phyloP scores from a whole-genome alignment of 1,284 basidiomycete species.

The Pascua guehoae region DNA sequence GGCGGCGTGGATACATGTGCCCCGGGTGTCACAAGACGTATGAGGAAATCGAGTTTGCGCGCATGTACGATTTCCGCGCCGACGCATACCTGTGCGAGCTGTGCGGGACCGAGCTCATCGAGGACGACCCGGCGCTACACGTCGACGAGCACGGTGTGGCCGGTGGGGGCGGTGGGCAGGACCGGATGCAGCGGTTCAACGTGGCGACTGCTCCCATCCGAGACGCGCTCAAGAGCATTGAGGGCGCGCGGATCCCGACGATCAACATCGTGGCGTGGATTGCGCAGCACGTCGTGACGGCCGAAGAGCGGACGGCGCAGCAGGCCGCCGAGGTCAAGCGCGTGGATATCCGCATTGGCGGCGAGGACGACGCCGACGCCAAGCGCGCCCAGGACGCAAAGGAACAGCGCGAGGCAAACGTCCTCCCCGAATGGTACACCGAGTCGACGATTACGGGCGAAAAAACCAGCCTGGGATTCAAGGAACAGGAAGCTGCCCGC shows the following conservation, averaged over 20 bases:
- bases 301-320: slow-evolving; percentile 64
- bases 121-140: slow-evolving; percentile 64
- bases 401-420: slow-evolving; percentile 82
- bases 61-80: slow-evolving; percentile 57
- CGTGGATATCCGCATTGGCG: slow-evolving; percentile 71
- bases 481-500: slow-evolving; percentile 12
- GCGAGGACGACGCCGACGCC: slow-evolving; percentile 78
- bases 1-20: slow-evolving; percentile 94
- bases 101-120: slow-evolving; percentile 73
- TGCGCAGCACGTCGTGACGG: slow-evolving; percentile 38
- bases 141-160: slow-evolving; percentile 44
- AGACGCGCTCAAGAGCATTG: slow-evolving; percentile 81
- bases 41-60: slow-evolving; percentile 78
- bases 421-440: slow-evolving; percentile 86
- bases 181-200: slow-evolving; percentile 94
- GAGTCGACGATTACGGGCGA: slow-evolving; percentile 92
- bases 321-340: slow-evolving; percentile 56
- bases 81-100: slow-evolving; percentile 50
- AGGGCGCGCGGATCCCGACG: slow-evolving; percentile 55
- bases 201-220: slow-evolving; percentile 81
- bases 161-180: slow-evolving; percentile 54
- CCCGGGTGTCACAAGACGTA: slow-evolving; percentile 82
- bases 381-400: slow-evolving; percentile 64
- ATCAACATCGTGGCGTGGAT: slow-evolving; percentile 45
- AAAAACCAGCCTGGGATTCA: slow-evolving; percentile 71